Base-by-base conservation (phyloP, 306 rosid species). In the Boehmeria nivea region DNA sequence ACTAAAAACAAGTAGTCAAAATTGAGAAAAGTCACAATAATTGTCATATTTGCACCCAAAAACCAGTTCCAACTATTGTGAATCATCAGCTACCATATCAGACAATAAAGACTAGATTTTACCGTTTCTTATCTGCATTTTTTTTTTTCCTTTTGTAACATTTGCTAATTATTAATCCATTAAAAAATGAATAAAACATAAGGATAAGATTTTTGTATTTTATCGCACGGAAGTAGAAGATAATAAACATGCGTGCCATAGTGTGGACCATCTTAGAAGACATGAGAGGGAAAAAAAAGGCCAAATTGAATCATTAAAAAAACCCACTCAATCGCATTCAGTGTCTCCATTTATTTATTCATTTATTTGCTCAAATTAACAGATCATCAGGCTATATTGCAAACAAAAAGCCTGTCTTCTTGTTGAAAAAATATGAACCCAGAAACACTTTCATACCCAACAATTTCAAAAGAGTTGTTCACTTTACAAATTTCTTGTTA, bases 291-390 rank as follows among this genome's bases (percentile, higher is more conserved):
- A 28, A 28, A 28, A 28, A 28, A 28, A 28, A 28, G 28, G 68
- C 43, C 40, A 23, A 17, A 26, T 47, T 12, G 37, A 76, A 76
- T 83, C 75, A 83, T 76, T 79, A 76, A 40, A 40, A 71, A 73
- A 60, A 50, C 54, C 83, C 86, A 74, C 85, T 79, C 75, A 69
- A 72, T 72, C 70, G 64, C 75, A 79, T 79, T 79, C 83, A 65
- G 81, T 74, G 85, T 83, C 64, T 74, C 56, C 58, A 40, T 67
- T 70, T 64, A 45, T 58, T 20, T 23, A 3, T 57, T 23, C 11
- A 12, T 40, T 6, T 40, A 10, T 40, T 40, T 40, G 3, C 15
- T 10, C 13, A 15, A 40, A 15, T 15, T 33, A 33, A 4, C 38
- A 12, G 27, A 36, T 36, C 67, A 27, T 37, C 61, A 60, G 62